Evolutionary conservation across 108 stramenopile species (phyloP), one percentile per base, ranked within the genome.

Genomic region (Aurantiochytrium sp.): DNA sequence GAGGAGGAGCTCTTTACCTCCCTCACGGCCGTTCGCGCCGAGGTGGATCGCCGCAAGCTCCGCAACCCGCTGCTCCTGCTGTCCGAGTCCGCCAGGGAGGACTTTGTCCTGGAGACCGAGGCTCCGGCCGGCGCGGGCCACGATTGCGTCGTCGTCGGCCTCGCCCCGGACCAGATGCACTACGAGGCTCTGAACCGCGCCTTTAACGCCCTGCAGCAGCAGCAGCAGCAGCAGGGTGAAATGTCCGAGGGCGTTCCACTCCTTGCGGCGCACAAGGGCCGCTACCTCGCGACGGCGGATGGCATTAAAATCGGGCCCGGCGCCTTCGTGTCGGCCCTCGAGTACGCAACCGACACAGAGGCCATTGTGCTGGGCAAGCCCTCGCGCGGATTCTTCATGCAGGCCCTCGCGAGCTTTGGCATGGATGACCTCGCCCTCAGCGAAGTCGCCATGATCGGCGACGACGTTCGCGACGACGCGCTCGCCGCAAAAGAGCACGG

Each of bases 251-350:
- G 54, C 34, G 17, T 6, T 10, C 52, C 85, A 10, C 85, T 86
- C 21, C 17, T 86, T 8, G 85, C 85, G n/a, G 50, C 52, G 85
- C 85, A 86, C 85, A 52, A 54, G 31, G 85, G 85, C 30, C 85
- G 85, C 0, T 86, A 86, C 30, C 52, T 86, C 24, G 85, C 85
- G 0, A 41, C 52, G 12, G 24, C 15, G 36, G 52, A 52, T 3
- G 85, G 52, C 30, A 27, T 86, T 24, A 32, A 52, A n/a, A 52
- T 86, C 24, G 85, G 85, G 0, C 85, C 85, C 85, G 85, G 85
- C 6, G 85, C 85, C 12, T 86, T 86, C 4, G 85, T 54, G 1
- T 15, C 85, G 12, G 85, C 85, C 4, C 53, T 86, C 17, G 85
- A 86, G 53, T 86, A 86, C 53, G 12, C 85, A 4, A 36, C 27